Base-by-base conservation (phyloP, 257 asterid genomes). In the Cinchona pubescens region DNA sequence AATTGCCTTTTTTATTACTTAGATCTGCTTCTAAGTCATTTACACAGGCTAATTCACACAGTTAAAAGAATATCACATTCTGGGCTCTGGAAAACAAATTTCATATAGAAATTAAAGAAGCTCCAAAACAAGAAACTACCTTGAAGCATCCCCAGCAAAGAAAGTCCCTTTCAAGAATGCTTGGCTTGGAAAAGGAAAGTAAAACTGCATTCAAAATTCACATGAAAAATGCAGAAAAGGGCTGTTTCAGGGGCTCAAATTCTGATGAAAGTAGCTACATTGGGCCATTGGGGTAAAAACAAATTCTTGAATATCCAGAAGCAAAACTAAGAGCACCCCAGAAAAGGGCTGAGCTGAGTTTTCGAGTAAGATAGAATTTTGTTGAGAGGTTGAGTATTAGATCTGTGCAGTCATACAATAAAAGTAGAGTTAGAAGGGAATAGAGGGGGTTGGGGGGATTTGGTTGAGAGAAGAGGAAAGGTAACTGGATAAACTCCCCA, bases 111-210 rank as follows among this genome's bases (percentile, higher is more conserved):
- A 69, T 12, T 29, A 56, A n/a, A 15, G 1, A 9, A 43, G 25
- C 32, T 8, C 15, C 62, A 63, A 71, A 69, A 58, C 64, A 42
- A 21, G 35, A 71, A 72, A 76, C 79, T 77, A 89, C 92, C 92
- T 86, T 13, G 83, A 75, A 80, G 72, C 88, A 83, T 84, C 71
- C 40, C 73, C 58, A 53, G 56, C 18, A 73, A 76, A 81, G 73
- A 76, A 51, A 63, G 58, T 10, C 30, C 46, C 60, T 43, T 40
- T 81, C 83, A 76, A 75, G 83, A 87, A 76, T 65, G 84, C 60
- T 63, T 84, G 79, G 40, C 66, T 84, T 46, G 84, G 58, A 79
- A 67, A 75, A 71, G 34, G 78, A 80, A 82, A 51, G 53, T 40
- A 12, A 76, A 82, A 75, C 72, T 71, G 82, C 73, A 83, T 81